Evolutionary conservation across 2,329 filamentous ascomycete species (phyloP), one percentile per base, ranked within the genome.

Genomic region (Sordariomycetes sp.): DNA sequence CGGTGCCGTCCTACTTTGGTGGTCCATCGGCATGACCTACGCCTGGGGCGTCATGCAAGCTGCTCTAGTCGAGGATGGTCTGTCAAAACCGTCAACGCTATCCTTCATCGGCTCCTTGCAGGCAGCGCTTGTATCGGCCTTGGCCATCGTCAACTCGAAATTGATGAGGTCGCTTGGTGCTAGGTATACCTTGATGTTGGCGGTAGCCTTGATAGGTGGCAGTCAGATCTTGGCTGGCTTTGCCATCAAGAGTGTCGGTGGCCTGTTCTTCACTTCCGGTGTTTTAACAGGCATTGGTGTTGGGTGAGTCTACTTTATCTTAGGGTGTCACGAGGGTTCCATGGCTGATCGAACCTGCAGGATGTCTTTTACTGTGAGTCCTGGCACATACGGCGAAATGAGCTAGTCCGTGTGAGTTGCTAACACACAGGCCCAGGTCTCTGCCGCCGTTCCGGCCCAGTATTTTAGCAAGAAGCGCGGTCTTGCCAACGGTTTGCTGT

Each of bases 1-100:
- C 21, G 72, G 68, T 42, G 61, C 65, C 3, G 46, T 71, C 2
- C 45, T 75, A 9, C 61, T 66, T 3, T 79, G 71, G 58, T 75
- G 69, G 71, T 61, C 68, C 33, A 63, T 70, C 32, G 74, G 73
- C 33, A 70, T 64, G 1, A 62, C 62, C 7, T 75, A 75, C 45
- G 64, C 63, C 41, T 80, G 75, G 73, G 76, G 75, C 17, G 63
- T 81, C 1, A 55, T 79, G 30, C 75, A 81, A 50, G 61, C 62
- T 4, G 72, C 66, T 0, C 59, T 80, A 2, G 64, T 76, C 4
- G 52, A 66, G 21, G 53, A 64, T 8, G 57, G 58, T 0, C 51
- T 75, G 1, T 61, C 62, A 1, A 60, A 61, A 0, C 58, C 72
- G 0, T 66, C 66, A 1, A 73, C 68, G 1, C 55, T 80, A 16